These are phyloP conservation scores for Huntiella bhutanensis DNA, from an alignment of 2,329 filamentous ascomycete species.

Conservation along the genomic window DNA sequence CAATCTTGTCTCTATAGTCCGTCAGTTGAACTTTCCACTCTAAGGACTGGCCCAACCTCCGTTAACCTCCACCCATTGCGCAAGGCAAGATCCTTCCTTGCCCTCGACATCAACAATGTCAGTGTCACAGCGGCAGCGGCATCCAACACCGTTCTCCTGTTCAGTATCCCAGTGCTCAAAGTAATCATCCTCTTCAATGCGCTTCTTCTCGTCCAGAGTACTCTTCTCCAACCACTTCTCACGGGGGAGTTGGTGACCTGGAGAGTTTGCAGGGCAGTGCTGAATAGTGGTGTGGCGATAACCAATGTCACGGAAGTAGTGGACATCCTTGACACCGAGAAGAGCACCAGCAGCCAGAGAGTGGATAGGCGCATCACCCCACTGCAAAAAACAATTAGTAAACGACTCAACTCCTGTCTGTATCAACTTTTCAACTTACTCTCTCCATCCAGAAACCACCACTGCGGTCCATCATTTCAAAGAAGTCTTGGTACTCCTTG, in stretches of 20 bases:
- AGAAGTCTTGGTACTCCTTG: slow-evolving; percentile 95
- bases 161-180: slow-evolving; percentile 76
- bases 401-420: slow-evolving; percentile 3
- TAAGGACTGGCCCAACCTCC: slow-evolving; percentile 58
- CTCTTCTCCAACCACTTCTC: slow-evolving; percentile 67
- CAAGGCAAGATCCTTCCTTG: slow-evolving; percentile 85
- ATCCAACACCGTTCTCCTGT: slow-evolving; percentile 92
- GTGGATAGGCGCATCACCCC: slow-evolving; percentile 97
- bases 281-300: slow-evolving; percentile 98
- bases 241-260: slow-evolving; percentile 64
- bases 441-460: slow-evolving; percentile 99
- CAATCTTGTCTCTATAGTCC: neutral
- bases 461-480: slow-evolving; percentile 95
- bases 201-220: slow-evolving; percentile 61
- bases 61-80: slow-evolving; percentile 93
- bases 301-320: slow-evolving; percentile 98
- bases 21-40: neutral
- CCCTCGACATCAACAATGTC: slow-evolving; percentile 96
- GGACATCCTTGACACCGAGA: slow-evolving; percentile 63
- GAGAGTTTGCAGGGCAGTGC: slow-evolving; percentile 92
- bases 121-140: slow-evolving; percentile 88
- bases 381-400: slow-evolving; percentile 35
- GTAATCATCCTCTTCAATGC: slow-evolving; percentile 84
- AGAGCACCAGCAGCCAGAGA: slow-evolving; percentile 86
- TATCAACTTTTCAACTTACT: slow-evolving; percentile 30